Conservation (phyloP, 2,329 filamentous ascomycete species). For the Fusarium palustre region DNA sequence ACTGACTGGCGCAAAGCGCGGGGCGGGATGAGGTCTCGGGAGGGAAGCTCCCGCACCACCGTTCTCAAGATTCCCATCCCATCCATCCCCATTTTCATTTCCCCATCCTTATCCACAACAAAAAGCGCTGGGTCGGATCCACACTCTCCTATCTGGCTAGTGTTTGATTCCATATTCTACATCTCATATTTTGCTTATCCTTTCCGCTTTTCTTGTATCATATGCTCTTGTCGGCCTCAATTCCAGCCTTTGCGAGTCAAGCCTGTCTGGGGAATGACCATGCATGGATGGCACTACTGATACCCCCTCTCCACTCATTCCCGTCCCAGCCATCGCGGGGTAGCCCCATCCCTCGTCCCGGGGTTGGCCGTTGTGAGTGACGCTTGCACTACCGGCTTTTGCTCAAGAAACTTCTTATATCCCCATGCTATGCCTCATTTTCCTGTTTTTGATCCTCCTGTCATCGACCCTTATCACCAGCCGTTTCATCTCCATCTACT, state of each 20-base stretch:
- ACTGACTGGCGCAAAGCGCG: constrained; percentile 39
- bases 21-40: constrained; percentile 39
- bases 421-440: constrained; percentile 31
- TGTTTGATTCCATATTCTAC: neutral
- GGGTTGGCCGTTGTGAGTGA: constrained; percentile 41
- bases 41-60: constrained; percentile 42
- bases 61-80: constrained; percentile 21
- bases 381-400: constrained; percentile 31
- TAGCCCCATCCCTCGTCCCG: constrained; percentile 42
- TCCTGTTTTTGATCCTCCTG: constrained; percentile 35
- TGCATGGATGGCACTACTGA: constrained; percentile 27
- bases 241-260: constrained; percentile 22
- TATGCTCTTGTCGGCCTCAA: constrained; percentile 19
- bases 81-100: constrained; percentile 16
- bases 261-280: constrained; percentile 12
- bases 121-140: neutral
- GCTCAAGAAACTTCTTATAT: constrained; percentile 30
- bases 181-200: constrained; percentile 4
- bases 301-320: constrained; percentile 37
- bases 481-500: neutral
- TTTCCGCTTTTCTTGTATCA: constrained; percentile 14
- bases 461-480: constrained; percentile 20
- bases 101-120: constrained; percentile 10
- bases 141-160: neutral
- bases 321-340: constrained; percentile 43